Evolutionary conservation across 768 basidiomycete species (phyloP), one percentile per base, ranked within the genome.

Genomic region (Tulasnella sp.): DNA sequence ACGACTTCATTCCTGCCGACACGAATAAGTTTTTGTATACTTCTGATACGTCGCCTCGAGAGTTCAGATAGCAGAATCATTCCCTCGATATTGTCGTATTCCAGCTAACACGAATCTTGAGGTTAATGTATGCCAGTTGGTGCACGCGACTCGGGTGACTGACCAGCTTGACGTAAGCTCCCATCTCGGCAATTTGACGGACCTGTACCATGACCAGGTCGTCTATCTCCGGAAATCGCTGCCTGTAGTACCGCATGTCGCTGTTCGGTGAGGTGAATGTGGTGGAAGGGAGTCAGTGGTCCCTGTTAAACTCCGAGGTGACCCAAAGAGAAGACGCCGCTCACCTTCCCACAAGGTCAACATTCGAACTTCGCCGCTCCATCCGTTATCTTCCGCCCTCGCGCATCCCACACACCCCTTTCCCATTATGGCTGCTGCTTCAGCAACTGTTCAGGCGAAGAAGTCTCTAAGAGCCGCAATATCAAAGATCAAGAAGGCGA

Each of bases 191-290:
- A 77, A 99, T 99, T 83, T 97, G 94, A 80, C 93, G 92, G 75
- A 99, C 97, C 79, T 98, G 95, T 14, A 99, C 97, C 96, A 98
- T 98, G 81, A 98, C 97, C 67, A 98, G 89, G 80, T 97, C 93
- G 80, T 99, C 96, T 75, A 97, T 93, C 81, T 98, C 92, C 34
- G 95, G 95, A 79, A 95, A 97, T 77, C 89, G 88, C 78, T 91
- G 91, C 80, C 93, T 89, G 81, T 96, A 97, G 81, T 94, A 98
- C 42, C 95, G 88, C 94, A 95, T 95, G 52, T 64, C 12, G 52
- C 22, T 9, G 52, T 59, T 59, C 29, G 52, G 22, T 65, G 8
- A 32, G 34, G 2, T 26, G 63, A 36, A 35, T 40, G 63, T 77
- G 75, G 74, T 65, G 35, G 63, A 40, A 40, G 35, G 39, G 63